phyloP scores from a whole-genome alignment of 1,284 basidiomycete species.

The Phenoliferia sp. region DNA sequence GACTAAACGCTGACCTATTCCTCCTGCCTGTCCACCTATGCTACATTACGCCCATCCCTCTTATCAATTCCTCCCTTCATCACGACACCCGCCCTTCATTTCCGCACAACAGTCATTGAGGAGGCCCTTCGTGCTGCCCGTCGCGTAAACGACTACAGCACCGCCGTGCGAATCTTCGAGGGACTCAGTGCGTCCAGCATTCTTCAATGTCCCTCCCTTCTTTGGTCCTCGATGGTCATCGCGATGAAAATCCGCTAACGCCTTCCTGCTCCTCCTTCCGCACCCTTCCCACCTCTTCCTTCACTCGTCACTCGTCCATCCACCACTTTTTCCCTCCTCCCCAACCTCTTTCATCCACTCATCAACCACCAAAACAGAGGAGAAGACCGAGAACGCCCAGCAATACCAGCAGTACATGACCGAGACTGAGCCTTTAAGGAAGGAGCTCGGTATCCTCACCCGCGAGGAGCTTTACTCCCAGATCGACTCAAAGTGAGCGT shows the following conservation, averaged over 20 bases:
- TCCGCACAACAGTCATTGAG: constrained; percentile 60
- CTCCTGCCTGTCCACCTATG: background rate
- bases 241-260: background rate
- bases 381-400: constrained; percentile 90
- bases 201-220: background rate
- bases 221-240: background rate
- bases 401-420: constrained; percentile 62
- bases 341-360: background rate
- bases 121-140: constrained; percentile 83
- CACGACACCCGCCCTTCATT: background rate
- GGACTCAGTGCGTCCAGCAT: constrained; percentile 34
- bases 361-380: constrained; percentile 47
- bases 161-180: constrained; percentile 88
- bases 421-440: constrained; percentile 75
- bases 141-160: constrained; percentile 93
- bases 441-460: constrained; percentile 65
- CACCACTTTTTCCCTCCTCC: background rate
- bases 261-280: background rate
- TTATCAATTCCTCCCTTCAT: background rate
- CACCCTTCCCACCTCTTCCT: background rate
- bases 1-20: background rate
- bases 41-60: background rate
- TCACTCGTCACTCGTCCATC: background rate
- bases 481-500: constrained; percentile 13
- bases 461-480: constrained; percentile 52